Percentiles rank a stretch among this genome's conserved stretches.
Evolutionary conservation across 257 asterid species (phyloP).

Genomic region (Solanum rostratum): DNA sequence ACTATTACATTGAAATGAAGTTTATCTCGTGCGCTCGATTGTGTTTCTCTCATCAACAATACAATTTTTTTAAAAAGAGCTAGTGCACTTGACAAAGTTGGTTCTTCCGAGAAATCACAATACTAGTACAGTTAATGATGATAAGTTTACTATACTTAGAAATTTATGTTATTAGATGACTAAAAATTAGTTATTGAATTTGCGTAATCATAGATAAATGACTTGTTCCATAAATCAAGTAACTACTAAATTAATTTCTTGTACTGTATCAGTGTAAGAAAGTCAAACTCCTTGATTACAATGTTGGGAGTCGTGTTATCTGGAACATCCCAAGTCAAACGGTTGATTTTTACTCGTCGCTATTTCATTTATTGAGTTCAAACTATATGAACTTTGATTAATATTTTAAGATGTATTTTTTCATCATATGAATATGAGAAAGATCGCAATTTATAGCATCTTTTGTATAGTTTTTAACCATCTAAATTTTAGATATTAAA

Average conservation of each 20-base stretch:
- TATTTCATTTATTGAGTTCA: too few relatives aligned
- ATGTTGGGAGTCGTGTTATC: neutral
- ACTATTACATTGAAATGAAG: neutral
- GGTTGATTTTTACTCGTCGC: too few relatives aligned
- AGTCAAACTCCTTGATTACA: neutral
- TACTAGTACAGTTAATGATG: neutral
- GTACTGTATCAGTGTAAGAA: neutral
- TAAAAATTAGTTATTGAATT: neutral
- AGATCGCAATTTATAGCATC: too few relatives aligned
- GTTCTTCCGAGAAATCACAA: neutral
- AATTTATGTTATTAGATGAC: neutral
- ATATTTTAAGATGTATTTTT: too few relatives aligned
- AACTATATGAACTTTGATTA: too few relatives aligned
- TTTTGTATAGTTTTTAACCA: too few relatives aligned
- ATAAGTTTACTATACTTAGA: neutral
- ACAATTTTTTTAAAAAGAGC: too few relatives aligned
- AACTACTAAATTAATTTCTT: neutral
- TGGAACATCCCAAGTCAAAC: neutral
- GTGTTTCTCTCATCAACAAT: neutral
- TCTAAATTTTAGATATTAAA: too few relatives aligned
- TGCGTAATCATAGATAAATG: neutral
- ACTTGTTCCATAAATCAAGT: neutral
- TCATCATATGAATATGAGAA: too few relatives aligned
- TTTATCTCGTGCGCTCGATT: neutral
- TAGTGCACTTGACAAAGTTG: neutral